Percentiles rank a stretch among this genome's conserved stretches.
phyloP scores from a whole-genome alignment of 768 basidiomycete genomes.

The Russula emetica region DNA sequence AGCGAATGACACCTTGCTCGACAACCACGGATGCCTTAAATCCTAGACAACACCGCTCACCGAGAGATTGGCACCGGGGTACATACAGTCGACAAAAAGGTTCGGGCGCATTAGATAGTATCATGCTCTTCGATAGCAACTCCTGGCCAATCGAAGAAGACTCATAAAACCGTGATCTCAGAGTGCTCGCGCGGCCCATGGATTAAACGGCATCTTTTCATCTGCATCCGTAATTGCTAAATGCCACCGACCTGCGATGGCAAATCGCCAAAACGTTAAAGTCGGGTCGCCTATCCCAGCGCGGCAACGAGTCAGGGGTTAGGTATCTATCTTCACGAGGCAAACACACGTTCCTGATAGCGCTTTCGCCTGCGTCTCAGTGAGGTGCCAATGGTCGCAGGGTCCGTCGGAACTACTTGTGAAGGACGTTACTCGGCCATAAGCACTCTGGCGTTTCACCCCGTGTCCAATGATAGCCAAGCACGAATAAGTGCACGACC shows the following conservation, averaged over 20 bases:
- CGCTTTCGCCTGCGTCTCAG: conserved; percentile 16
- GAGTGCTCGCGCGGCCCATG: conserved; percentile 11
- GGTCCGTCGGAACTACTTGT: conserved; percentile 20
- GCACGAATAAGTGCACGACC: conserved; percentile 24
- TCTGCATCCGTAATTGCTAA: conserved; percentile 18
- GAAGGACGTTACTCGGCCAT: conserved; percentile 12
- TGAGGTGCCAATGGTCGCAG: conserved; percentile 19
- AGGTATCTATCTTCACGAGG: conserved; percentile 24
- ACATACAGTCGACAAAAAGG: conserved; percentile 12
- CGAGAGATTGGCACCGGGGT: conserved; percentile 18
- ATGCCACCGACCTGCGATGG: conserved; percentile 23
- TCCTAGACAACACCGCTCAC: conserved; percentile 3
- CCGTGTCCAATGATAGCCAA: conserved; percentile 15
- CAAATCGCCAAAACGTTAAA: conserved; percentile 30
- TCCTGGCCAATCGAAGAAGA: conserved; percentile 15
- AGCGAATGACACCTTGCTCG: conserved; percentile 9
- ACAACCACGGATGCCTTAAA: conserved; percentile 16
- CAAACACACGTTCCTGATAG: conserved; percentile 24
- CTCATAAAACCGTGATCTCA: conserved; percentile 6
- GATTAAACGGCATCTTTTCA: conserved; percentile 21
- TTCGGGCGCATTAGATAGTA: conserved; percentile 26
- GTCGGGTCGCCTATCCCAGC: conserved; percentile 20
- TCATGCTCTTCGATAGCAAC: conserved; percentile 18
- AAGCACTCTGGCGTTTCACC: conserved; percentile 3
- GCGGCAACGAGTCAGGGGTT: conserved; percentile 12